Evolutionary conservation across 345 rosid species (phyloP), one percentile per base, ranked within the genome.

Genomic region (Hevea brasiliensis): DNA sequence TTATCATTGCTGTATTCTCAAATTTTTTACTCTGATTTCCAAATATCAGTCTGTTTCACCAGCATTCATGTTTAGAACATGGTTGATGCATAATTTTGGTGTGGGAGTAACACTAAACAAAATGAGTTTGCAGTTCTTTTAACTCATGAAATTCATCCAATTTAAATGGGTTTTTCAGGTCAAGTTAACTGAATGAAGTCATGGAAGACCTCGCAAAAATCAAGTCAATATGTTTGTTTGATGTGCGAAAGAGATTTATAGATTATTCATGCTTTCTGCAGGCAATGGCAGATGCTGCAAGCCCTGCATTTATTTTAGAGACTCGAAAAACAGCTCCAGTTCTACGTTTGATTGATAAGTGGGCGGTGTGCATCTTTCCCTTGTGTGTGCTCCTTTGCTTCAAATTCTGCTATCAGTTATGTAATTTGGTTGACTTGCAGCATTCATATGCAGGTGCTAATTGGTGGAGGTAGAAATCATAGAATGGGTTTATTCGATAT

Each of bases 401-500:
- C 62, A 24, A 32, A 29, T 50, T 71, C 9, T 79, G 47, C 76
- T 51, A 64, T 65, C 26, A 3, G 32, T 68, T 21, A 37, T 44
- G 64, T 78, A 18, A 77, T 61, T 80, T 17, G 62, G 29, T 78
- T 88, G 64, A 74, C 76, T 72, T 72, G 48, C 53, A 37, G 67
- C 62, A 70, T 77, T 81, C n/a, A 72, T 57, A 60, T 74, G 24
- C 77, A 93, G 99, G 97, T 91, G 65, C 85, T 93, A 71, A 93
- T 96, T 86, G 97, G 96, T 68, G 99, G 99, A 74, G 98, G 99
- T 11, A 83, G 69, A 74, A 93, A 93, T 81, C 99, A 93, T 56
- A 87, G 97, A 79, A 85, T 95, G 98, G 99, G 99, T 35, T 82
- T 95, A 67, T 95, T 90, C 87, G 99, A 93, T 81, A 95, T 93